Evolutionary conservation across 2,329 filamentous ascomycete species (phyloP), one percentile per base, ranked within the genome.

Genomic region (Pseudonectria buxi): DNA sequence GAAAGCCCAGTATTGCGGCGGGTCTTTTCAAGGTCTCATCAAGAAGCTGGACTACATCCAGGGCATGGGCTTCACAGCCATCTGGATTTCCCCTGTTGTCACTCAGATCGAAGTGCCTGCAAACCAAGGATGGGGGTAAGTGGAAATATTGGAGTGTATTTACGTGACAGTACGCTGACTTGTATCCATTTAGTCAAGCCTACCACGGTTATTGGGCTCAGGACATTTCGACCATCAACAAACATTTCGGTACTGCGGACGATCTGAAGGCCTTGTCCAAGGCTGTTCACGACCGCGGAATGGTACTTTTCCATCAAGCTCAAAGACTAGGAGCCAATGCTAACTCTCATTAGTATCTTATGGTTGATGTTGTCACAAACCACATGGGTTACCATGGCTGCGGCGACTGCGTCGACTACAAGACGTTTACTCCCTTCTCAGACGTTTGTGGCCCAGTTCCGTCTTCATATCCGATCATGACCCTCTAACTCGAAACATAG

Each of bases 71-170:
- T 44, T 44, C 25, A 41, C 41, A 3, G 41, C 41, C 2, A 33
- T 44, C 31, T 44, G 41, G 41, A 44, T 44, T 4, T 44, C 41
- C 18, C 41, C 41, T 6, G 34, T 44, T 24, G 41, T 44, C 28
- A 24, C 41, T 22, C 39, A 44, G 13, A 44, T 44, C 12, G 41
- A 44, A 14, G 33, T 41, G 2, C 28, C 41, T 4, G 24, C 29
- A 9, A 33, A 32, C 12, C 3, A 29, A 14, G 35, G 34, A 5
- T 28, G 18, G 29, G 41, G 41, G 41, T 43, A n/a, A 40, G 41
- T 34, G 22, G 7, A 7, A 11, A 30, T 6, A 16, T 13, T 30
- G 7, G n/a, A 11, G 7, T 9, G 13, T 15, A 30, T 6, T 15
- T 11, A 10, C 14, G 28, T n/a, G 6, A 9, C 14, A 11, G 4